A percentile compares a stretch with the other conserved stretches of the same genome.
Evolutionary conservation across 2,329 filamentous ascomycete genomes (phyloP).

Genomic region (Helotiales sp.): DNA sequence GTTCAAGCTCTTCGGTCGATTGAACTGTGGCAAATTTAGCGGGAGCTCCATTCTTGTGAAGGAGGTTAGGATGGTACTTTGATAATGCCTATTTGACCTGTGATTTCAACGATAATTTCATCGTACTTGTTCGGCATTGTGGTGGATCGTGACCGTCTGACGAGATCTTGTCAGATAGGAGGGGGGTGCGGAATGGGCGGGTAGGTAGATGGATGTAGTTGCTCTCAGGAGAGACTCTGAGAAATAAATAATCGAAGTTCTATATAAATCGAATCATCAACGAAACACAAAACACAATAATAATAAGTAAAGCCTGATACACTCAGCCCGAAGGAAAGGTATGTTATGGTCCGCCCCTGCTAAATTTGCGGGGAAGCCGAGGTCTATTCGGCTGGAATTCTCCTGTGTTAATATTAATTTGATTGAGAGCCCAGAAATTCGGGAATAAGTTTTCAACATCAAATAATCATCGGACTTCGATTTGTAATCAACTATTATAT

Average conservation of each 20-base stretch:
- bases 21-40: constrained; percentile 52
- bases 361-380: neutral
- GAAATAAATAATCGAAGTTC: neutral
- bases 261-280: neutral
- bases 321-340: neutral
- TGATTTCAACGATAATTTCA: constrained; percentile 51
- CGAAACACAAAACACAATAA: too few species aligned
- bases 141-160: neutral
- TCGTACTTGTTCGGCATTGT: constrained; percentile 41
- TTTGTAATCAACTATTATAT: too few species aligned
- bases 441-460: too few species aligned
- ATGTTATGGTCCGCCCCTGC: neutral
- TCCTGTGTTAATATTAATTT: too few species aligned
- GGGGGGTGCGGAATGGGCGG: neutral
- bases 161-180: neutral
- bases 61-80: constrained; percentile 41
- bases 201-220: neutral
- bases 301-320: neutral
- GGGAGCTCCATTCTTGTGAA: constrained; percentile 17
- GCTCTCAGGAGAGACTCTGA: neutral
- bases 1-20: constrained; percentile 54
- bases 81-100: constrained; percentile 51
- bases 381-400: too few species aligned
- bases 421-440: too few species aligned
- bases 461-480: too few species aligned